These are phyloP conservation scores for Persicaria tinctoria DNA, from an alignment of 148 eudicot species.

Conservation along the genomic window DNA sequence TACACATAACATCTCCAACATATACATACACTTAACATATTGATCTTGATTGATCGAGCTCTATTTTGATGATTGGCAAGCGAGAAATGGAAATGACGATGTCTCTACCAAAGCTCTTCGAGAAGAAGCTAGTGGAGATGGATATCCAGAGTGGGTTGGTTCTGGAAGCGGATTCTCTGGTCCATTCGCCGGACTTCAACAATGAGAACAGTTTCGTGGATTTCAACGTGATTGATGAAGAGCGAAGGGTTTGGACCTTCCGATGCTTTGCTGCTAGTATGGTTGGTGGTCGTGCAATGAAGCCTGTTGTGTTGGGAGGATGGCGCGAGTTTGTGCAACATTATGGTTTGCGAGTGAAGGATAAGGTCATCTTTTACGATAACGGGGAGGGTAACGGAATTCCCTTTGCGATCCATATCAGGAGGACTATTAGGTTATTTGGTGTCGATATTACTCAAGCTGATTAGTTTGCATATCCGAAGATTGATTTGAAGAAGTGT, in stretches of 20 bases:
- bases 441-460: constrained; percentile 12
- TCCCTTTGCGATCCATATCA: constrained; percentile 5
- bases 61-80: background rate
- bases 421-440: constrained; percentile 13
- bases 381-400: background rate
- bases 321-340: constrained; percentile 5
- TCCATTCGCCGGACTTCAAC: background rate
- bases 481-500: background rate
- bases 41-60: background rate
- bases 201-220: background rate
- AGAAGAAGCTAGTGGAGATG: constrained; percentile 1
- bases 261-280: background rate
- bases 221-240: constrained; percentile 5
- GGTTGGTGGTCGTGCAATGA: background rate
- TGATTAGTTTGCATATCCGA: background rate
- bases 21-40: background rate
- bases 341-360: constrained; percentile 1
- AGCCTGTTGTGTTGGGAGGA: constrained; percentile 7
- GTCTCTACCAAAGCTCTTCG: constrained; percentile 3
- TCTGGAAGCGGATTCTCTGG: background rate
- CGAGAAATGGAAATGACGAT: background rate
- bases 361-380: constrained; percentile 1
- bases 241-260: background rate
- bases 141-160: background rate
- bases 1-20: no score